Base-by-base conservation (phyloP, 352 stramenopile species). In the Lagenidium sp. region DNA sequence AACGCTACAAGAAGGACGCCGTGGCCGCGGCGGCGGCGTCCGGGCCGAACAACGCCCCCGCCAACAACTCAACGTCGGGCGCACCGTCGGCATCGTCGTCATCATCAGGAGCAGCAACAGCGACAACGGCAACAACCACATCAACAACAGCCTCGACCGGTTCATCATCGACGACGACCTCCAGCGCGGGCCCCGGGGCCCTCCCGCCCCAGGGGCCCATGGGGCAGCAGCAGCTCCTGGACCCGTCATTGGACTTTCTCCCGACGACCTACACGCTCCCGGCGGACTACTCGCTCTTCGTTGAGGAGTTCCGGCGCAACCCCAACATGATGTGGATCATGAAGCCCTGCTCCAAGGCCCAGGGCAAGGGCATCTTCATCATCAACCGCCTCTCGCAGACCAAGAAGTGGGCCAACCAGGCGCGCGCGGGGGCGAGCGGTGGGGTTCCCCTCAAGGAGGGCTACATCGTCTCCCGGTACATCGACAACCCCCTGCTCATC, bases 291-390 rank as follows among this genome's bases (percentile, higher is more conserved):
- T 92, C 84, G 36, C 62, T 97, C 11, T 97, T 97, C 46, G 85
- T 96, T 6, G 90, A 97, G 50, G 78, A 89, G 53, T 91, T 91
- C 26, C 70, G 76, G 18, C 77, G 75, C 28, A 94, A 85, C 43
- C 80, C 78, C 12, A 84, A 90, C 60, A 62, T 63, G 15, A 91
- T 90, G 76, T 97, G 89, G 89, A 97, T 97, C 57, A 97, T 97
- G 89, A 97, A 97, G 43, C 89, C 89, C 1, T 93, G 77, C 20
- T 91, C 78, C 13, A 68, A 77, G 15, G 85, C 86, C 0, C 88
- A 97, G 61, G 88, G 88, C 16, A 95, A 95, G 47, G 86, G 88
- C 21, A 96, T 97, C 31, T 97, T 96, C 54, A 92, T 97, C 51
- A 83, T 97, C 44, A 96, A 93, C 48, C 95, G 95, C 37, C 68